Base-by-base conservation (phyloP, 768 basidiomycete genomes). In the Pholiota conissans region DNA sequence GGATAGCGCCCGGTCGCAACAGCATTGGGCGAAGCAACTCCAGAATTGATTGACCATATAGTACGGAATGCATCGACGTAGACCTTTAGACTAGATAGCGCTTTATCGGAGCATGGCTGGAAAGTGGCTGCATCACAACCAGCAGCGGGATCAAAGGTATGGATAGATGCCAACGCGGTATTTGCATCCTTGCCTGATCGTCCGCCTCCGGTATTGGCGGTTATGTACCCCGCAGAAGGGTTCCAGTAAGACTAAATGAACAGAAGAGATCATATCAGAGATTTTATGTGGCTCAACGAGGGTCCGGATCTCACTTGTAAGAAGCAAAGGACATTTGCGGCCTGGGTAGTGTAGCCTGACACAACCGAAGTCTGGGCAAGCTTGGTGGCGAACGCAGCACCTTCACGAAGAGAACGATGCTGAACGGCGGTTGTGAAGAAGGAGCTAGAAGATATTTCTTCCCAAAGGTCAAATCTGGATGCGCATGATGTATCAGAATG, bases 381-480 rank as follows among this genome's bases (percentile, higher is more conserved):
- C 30, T 72, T 65, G n/a, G 71, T 73, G 0, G 89, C 90, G 16
- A 91, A 73, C 0, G 77, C 59, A 4, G 82, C 76, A 18, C 89
- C 89, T 65, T 88, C 78, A 30, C 87, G 86, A 28, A 91, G 74
- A 9, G 89, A 77, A 37, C 84, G 83, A 66, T 91, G 87, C 61
- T 91, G 90, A 0, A 86, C 85, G 1, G 86, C 85, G 0, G 87
- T 82, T 5, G 91, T 92, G 66, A 90, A 91, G 78, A 90, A 93
- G 3, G 87, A 89, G 7, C 83, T 81, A 0, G 85, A 85, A 9
- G 74, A 66, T 26, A 89, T 71, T 69, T 89, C 87, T 65, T 89
- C 87, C 87, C 87, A 89, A 1, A 89, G 74, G 67, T 90, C 87
- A 65, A 84, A 89, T 4, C 83, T 84, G 34, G 13, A 6, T 14